A percentile compares a stretch with the other conserved stretches of the same genome.
Evolutionary conservation across 768 basidiomycete genomes (phyloP).

Genomic region (Suillus occidentalis): DNA sequence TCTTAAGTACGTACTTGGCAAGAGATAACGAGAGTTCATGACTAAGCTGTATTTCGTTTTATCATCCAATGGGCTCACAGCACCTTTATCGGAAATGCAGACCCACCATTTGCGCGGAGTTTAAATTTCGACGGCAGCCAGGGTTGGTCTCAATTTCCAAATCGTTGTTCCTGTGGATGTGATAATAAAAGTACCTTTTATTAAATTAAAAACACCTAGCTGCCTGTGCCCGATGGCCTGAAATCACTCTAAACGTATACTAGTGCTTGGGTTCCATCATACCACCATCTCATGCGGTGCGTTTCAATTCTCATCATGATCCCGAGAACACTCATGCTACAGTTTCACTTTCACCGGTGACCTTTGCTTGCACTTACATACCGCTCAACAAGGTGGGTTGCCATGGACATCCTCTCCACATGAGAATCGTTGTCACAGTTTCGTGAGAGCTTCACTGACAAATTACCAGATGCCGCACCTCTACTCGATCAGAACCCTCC

Average conservation of each 20-base stretch:
- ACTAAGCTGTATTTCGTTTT: slow-evolving; percentile 9
- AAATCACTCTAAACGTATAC: no score
- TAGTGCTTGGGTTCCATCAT: no score
- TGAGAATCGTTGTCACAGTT: background rate
- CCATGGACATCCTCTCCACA: background rate
- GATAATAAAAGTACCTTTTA: no score
- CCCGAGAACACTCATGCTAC: background rate
- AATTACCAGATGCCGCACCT: no score
- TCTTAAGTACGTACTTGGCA: slow-evolving; percentile 5
- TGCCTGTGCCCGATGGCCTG: no score
- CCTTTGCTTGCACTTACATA: background rate
- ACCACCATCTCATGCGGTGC: no score
- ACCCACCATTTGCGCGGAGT: background rate
- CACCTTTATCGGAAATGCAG: background rate
- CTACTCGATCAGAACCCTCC: background rate
- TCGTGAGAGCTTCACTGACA: background rate
- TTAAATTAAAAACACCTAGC: no score
- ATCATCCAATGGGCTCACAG: background rate
- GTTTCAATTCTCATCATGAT: background rate
- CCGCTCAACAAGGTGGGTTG: background rate
- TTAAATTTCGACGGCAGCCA: background rate
- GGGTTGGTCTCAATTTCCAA: no score
- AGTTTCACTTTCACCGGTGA: background rate
- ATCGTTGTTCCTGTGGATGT: no score
- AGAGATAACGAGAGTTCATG: slow-evolving; percentile 14